Conservation (phyloP, 2,329 filamentous ascomycete genomes). For the Alternaria alternata region DNA sequence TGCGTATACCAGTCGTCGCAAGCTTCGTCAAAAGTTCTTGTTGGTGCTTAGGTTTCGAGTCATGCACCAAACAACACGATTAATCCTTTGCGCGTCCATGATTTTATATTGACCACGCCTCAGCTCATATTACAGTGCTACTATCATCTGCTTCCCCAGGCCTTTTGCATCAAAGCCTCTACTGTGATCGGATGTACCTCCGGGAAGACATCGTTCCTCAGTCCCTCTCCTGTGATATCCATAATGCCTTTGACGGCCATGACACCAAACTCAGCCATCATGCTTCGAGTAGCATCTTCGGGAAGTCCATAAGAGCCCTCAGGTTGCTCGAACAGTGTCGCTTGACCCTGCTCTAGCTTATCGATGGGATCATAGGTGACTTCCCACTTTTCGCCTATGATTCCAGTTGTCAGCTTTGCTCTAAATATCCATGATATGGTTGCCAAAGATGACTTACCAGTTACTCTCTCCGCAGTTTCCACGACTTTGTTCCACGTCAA, state of each 20-base stretch:
- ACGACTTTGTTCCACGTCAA: slow-evolving; percentile 58
- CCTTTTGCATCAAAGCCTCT: slow-evolving; percentile 16
- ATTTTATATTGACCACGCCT: not conserved
- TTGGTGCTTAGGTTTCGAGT: not conserved
- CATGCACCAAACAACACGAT: not conserved
- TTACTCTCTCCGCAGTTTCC: slow-evolving; percentile 53
- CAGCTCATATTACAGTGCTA: not conserved
- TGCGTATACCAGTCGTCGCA: slow-evolving; percentile 1
- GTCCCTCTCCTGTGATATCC: slow-evolving; percentile 12
- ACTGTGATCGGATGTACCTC: slow-evolving; percentile 17
- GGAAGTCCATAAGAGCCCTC: slow-evolving; percentile 10
- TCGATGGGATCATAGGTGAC: slow-evolving; percentile 20
- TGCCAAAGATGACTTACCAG: slow-evolving; percentile 33
- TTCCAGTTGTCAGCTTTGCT: not conserved
- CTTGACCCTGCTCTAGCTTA: slow-evolving; percentile 11
- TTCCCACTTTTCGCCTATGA: slow-evolving; percentile 18
- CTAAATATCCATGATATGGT: not conserved
- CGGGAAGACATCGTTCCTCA: slow-evolving; percentile 19
- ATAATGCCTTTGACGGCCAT: slow-evolving; percentile 15
- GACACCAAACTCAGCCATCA: slow-evolving; percentile 16
- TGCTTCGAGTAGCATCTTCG: slow-evolving; percentile 2
- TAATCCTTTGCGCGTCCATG: no score
- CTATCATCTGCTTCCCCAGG: slow-evolving; percentile 14
- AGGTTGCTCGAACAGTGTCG: slow-evolving; percentile 19
- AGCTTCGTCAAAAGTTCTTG: not conserved